A percentile compares a stretch with the other conserved stretches of the same genome.
These are phyloP conservation scores for Magnaporthiopsis rhizophila DNA, from an alignment of 2,329 filamentous ascomycete genomes.

Conservation along the genomic window DNA sequence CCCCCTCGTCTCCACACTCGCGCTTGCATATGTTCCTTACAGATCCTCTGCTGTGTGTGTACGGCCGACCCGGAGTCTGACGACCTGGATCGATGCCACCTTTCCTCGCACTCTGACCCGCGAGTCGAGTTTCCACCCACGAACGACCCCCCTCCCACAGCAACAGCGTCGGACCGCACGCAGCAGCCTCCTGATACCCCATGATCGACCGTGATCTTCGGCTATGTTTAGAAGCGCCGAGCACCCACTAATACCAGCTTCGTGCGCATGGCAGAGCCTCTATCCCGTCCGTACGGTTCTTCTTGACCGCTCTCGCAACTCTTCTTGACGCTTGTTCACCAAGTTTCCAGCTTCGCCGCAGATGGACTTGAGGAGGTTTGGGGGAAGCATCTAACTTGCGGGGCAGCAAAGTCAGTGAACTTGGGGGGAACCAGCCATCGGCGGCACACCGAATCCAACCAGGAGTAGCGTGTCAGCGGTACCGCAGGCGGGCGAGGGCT, in stretches of 20 bases:
- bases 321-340: not conserved
- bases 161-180: not conserved
- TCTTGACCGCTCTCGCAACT: not conserved
- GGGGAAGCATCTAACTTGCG: not conserved
- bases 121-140: not conserved
- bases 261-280: not conserved
- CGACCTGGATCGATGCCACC: not conserved
- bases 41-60: not conserved
- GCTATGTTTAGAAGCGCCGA: slow-evolving; percentile 9
- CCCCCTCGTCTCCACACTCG: slow-evolving; percentile 5
- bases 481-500: not conserved
- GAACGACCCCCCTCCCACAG: not conserved
- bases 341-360: not conserved
- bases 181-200: slow-evolving; percentile 5
- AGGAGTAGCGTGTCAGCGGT: not conserved
- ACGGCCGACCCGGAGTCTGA: not conserved
- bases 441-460: not conserved
- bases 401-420: not conserved
- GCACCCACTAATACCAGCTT: slow-evolving; percentile 6
- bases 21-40: slow-evolving; percentile 4
- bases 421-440: slow-evolving; percentile 3
- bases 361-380: not conserved
- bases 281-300: not conserved
- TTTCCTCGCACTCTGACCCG: not conserved
- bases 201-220: slow-evolving; percentile 7